Percentiles rank a stretch among this genome's conserved stretches.
Conservation (phyloP, 768 basidiomycete species). For the Floccularia luteovirens region DNA sequence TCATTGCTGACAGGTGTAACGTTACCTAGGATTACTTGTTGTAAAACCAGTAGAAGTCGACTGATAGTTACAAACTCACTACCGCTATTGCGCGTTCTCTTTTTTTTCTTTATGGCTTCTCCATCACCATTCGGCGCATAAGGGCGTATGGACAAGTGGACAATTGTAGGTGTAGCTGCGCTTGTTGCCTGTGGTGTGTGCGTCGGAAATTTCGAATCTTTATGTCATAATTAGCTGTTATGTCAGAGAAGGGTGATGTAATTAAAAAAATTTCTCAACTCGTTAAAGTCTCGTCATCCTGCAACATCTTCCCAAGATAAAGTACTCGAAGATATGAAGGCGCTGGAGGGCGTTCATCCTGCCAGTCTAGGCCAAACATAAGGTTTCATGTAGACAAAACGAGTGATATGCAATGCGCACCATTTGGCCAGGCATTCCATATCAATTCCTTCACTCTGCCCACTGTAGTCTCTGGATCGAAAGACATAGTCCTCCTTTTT, state of each 20-base stretch:
- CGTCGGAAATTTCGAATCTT: constrained; percentile 33
- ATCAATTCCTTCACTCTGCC: constrained; percentile 78
- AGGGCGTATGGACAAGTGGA: constrained; percentile 69
- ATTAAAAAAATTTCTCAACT: constrained; percentile 32
- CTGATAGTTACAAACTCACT: no score
- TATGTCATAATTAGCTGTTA: neutral
- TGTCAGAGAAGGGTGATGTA: neutral
- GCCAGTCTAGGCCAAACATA: constrained; percentile 49
- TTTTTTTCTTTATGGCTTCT: constrained; percentile 50
- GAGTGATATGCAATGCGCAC: constrained; percentile 29
- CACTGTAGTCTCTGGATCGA: constrained; percentile 68
- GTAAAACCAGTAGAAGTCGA: no score
- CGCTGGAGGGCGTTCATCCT: constrained; percentile 69
- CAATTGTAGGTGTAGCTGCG: constrained; percentile 49
- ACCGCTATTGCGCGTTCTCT: constrained; percentile 17
- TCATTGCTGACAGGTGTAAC: no score
- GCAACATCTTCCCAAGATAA: constrained; percentile 74
- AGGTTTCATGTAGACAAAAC: constrained; percentile 2
- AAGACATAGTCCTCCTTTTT: constrained; percentile 58
- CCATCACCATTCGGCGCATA: constrained; percentile 43
- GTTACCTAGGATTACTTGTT: no score
- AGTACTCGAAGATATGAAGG: constrained; percentile 72
- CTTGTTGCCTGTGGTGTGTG: constrained; percentile 22
- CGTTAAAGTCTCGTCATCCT: constrained; percentile 71
- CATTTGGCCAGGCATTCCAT: constrained; percentile 77